Base-by-base conservation (phyloP, 1,139 yeast species). In the Suhomyces yuchorum region DNA sequence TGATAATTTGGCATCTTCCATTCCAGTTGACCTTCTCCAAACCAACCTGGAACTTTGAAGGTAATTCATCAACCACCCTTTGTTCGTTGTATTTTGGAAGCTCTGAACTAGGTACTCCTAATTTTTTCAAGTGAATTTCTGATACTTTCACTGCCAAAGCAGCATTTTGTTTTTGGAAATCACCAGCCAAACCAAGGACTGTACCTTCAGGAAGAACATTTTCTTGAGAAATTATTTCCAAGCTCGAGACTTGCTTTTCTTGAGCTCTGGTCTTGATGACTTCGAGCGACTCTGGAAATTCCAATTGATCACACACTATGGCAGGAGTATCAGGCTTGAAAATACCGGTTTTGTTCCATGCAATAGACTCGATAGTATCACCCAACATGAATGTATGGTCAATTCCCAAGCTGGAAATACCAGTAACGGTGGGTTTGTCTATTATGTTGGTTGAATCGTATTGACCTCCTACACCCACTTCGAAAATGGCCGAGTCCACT, bases 391-490 rank as follows among this genome's bases (percentile, higher is more conserved):
- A 77, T 0, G 93, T 87, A 65, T 95, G 99, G 65, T 95, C 99
- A 37, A 95, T 87, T 1, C 98, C 99, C 52, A 95, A 72, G 8
- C 93, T 80, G 4, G 95, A 73, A 17, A 95, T 86, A 35, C 96
- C 99, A 33, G 96, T 85, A 1, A 84, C 95, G 0, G 90, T 81
- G 9, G 99, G 99, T 38, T 75, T 70, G 33, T 77, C 82, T 43
- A 95, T 81, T 11, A 95, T 81, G 63, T 95, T 95, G 9, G 99
- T 95, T 11, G 97, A 89, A 66, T 95, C 99, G 62, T 83, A 89
- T 61, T 89, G 95, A 9, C 99, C 99, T 24, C 99, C 99, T 45
- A 95, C 96, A 14, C 99, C 99, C 22, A 95, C 99, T 65, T 95
- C 99, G 61, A 89, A 90, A 40, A 95, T 86, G 11, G 99, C 98